phyloP scores from a whole-genome alignment of 495 filamentous ascomycete genomes.

The Rostrohypoxylon terebratum region DNA sequence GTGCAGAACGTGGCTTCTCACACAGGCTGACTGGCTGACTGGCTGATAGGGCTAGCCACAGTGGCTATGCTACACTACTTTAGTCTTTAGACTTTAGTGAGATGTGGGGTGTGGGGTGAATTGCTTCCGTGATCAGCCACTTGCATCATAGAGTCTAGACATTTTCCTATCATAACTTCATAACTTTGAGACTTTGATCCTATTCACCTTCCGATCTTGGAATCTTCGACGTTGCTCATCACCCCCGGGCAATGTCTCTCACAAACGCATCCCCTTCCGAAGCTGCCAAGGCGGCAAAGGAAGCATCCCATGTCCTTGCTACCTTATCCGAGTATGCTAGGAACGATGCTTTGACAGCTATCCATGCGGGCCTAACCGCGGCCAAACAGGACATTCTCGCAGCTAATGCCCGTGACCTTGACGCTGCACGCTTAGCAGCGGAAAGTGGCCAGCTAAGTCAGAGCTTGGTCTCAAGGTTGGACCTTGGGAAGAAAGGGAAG shows the following conservation, averaged over 20 bases:
- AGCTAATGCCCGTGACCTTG: conserved; percentile 86
- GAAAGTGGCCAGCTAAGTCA: conserved; percentile 79
- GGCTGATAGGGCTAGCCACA: neutral
- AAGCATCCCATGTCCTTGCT: conserved; percentile 76
- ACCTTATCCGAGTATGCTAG: conserved; percentile 72
- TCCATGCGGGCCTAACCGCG: conserved; percentile 75
- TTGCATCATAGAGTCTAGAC: conserved; percentile 11
- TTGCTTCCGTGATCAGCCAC: conserved; percentile 23
- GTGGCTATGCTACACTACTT: neutral
- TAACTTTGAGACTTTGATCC: neutral
- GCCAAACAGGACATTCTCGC: conserved; percentile 80
- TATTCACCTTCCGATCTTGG: conserved; percentile 19
- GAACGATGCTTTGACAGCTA: conserved; percentile 84
- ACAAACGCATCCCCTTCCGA: conserved; percentile 76
- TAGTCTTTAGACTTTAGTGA: too few relatives aligned
- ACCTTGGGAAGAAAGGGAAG: conserved; percentile 86
- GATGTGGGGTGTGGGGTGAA: neutral
- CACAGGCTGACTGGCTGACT: too few relatives aligned
- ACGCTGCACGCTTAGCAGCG: conserved; percentile 75
- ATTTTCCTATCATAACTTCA: neutral
- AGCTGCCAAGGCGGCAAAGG: conserved; percentile 74
- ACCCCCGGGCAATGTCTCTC: conserved; percentile 69
- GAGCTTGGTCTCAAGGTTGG: conserved; percentile 90
- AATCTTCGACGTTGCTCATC: conserved; percentile 1
- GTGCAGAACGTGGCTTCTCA: too few relatives aligned